phyloP scores from a whole-genome alignment of 148 eudicot genomes.

The Rhododendron griersonianum region DNA sequence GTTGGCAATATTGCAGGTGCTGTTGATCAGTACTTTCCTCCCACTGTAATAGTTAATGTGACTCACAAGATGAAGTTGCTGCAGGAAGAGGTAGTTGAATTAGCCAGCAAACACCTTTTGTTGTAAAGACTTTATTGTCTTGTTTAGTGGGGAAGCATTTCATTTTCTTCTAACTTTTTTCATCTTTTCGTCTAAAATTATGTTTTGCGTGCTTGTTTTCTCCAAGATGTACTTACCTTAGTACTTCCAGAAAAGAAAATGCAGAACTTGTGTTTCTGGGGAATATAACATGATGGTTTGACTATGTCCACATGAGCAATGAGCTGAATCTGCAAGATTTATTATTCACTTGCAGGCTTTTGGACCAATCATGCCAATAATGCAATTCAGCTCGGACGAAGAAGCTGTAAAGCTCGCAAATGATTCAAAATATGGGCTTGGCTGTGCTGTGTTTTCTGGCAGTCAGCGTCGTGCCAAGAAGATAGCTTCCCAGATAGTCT shows the following conservation, averaged over 20 bases:
- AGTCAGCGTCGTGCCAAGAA: conserved; percentile 72
- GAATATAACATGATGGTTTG: neutral
- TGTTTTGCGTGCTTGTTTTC: neutral
- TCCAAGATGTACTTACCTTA: neutral
- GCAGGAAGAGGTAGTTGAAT: conserved; percentile 84
- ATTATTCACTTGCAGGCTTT: conserved; percentile 55
- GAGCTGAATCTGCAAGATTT: neutral
- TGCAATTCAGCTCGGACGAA: conserved; percentile 87
- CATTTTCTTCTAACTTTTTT: neutral
- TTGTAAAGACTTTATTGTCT: neutral
- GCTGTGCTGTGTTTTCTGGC: conserved; percentile 97
- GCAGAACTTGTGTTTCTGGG: neutral
- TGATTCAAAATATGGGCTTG: conserved; percentile 97
- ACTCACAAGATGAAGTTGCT: conserved; percentile 89
- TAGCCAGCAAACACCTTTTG: neutral
- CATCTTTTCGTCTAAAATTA: neutral
- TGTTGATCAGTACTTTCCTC: conserved; percentile 97
- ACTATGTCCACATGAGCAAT: neutral
- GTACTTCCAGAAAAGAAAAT: neutral
- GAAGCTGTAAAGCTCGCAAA: conserved; percentile 87
- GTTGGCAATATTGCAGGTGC: conserved; percentile 93
- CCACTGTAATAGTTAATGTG: conserved; percentile 79
- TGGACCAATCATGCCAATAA: conserved; percentile 97
- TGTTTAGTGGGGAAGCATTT: neutral
- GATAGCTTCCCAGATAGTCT: conserved; percentile 76